phyloP scores from a whole-genome alignment of 345 rosid genomes.

The Tarenaya hassleriana region DNA sequence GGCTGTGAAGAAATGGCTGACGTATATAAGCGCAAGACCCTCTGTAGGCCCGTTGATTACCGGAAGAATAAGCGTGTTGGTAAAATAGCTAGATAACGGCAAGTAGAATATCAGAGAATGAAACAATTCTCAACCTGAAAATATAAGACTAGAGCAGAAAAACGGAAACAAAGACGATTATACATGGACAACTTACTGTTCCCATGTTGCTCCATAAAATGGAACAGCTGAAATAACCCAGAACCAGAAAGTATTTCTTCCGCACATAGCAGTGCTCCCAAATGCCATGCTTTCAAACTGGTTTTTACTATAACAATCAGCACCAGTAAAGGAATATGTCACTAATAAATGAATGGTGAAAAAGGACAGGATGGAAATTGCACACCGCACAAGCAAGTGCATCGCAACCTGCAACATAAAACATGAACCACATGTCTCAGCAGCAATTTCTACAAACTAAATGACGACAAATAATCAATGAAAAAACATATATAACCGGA shows the following conservation, averaged over 20 bases:
- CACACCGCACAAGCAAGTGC: conserved; percentile 99
- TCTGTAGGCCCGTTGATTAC: conserved; percentile 95
- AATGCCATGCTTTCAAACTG: conserved; percentile 94
- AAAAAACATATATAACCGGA: conserved; percentile 7
- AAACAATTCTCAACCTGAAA: neutral
- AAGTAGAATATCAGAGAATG: conserved; percentile 10
- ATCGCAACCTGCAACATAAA: conserved; percentile 75
- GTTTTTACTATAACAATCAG: conserved; percentile 10
- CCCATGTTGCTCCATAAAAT: conserved; percentile 97
- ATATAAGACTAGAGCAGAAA: conserved; percentile 1
- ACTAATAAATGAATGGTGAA: neutral
- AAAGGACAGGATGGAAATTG: conserved; percentile 7
- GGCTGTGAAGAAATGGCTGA: conserved; percentile 70
- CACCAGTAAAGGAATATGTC: neutral
- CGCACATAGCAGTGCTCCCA: conserved; percentile 95
- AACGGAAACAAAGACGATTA: conserved; percentile 11
- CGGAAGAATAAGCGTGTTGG: conserved; percentile 92
- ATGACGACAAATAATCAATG: conserved; percentile 9
- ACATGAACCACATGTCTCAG: conserved; percentile 16
- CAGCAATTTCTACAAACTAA: conserved; percentile 19
- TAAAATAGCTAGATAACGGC: conserved; percentile 61
- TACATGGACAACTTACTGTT: conserved; percentile 91
- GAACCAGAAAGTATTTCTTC: conserved; percentile 87
- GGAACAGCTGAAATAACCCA: conserved; percentile 97
- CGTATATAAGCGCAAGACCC: conserved; percentile 83